Evolutionary conservation across 108 stramenopile genomes (phyloP).

Genomic region (Cylindrotheca fusiformis): DNA sequence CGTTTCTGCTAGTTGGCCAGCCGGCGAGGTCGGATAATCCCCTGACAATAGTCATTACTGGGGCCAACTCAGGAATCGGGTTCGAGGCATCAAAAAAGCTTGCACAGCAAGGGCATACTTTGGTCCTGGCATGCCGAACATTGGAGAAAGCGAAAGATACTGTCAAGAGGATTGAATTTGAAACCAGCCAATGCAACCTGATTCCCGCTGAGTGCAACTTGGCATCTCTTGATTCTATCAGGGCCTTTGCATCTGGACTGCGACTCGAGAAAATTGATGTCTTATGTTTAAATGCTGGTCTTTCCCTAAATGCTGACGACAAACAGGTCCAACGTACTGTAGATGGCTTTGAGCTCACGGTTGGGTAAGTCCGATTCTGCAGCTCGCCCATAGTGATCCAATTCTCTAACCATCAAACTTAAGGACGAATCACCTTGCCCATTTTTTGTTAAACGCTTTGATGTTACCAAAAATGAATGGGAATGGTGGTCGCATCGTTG

Average conservation of each 20-base stretch:
- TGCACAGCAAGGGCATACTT: slow-evolving; percentile 48
- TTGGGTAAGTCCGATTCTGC: too few relatives aligned
- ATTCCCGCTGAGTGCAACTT: slow-evolving; percentile 82
- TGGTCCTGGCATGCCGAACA: slow-evolving; percentile 74
- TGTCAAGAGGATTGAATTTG: slow-evolving; percentile 23
- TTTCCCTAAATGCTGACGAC: slow-evolving; percentile 65
- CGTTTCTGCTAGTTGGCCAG: slow-evolving; percentile 1
- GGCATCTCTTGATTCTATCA: slow-evolving; percentile 57
- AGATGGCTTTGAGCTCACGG: slow-evolving; percentile 77
- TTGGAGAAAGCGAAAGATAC: slow-evolving; percentile 60
- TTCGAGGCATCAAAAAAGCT: slow-evolving; percentile 73
- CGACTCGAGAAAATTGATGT: slow-evolving; percentile 45
- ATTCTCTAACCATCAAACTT: slow-evolving; percentile 1
- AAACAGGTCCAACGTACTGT: slow-evolving; percentile 65
- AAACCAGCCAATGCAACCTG: slow-evolving; percentile 22
- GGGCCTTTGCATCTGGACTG: slow-evolving; percentile 42
- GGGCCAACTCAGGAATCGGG: slow-evolving; percentile 77
- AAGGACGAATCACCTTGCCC: slow-evolving; percentile 97
- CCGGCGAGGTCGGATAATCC: background rate
- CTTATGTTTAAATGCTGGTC: slow-evolving; percentile 83
- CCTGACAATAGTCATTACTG: slow-evolving; percentile 45
- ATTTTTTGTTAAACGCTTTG: slow-evolving; percentile 89
- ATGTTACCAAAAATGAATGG: slow-evolving; percentile 52
- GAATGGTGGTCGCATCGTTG: slow-evolving; percentile 58
- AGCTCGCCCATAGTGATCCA: too few relatives aligned